Evolutionary conservation across 148 eudicot species (phyloP), one percentile per base, ranked within the genome.

Genomic region (Diospyros kaki): DNA sequence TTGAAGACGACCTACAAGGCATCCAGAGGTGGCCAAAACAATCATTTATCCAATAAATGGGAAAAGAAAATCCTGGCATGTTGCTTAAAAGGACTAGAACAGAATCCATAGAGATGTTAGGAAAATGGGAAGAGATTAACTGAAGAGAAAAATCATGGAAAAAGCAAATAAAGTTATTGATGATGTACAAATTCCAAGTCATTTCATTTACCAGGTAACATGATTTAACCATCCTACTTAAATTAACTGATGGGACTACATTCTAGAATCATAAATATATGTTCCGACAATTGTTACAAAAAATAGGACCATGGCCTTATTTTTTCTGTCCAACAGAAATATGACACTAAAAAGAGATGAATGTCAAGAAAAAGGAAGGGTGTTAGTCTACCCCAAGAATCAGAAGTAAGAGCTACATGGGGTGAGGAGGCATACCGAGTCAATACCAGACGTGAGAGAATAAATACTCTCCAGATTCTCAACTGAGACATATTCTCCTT

Each of bases 401-500:
- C 75, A 62, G 38, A 39, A 18, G 39, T 52, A 50, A 28, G 9
- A 38, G 68, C 66, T 50, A 62, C 8, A 4, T 12, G 10, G 76
- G 39, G 68, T 46, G 58, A 9, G 45, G 12, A 43, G 54, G 41
- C 86, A 55, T 84, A 96, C 99, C 76, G 95, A 58, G 64, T 93
- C 98, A 70, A 96, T 81, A 58, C 76, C 75, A 64, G 89, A 28
- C 52, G 82, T 83, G 69, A 87, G 86, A 45, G 84, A 79, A 75
- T 91, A 96, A 6, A 87, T 87, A 70, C 84, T 88, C 84, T 96
- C 99, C 82, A 96, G 78, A 69, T 91, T 91, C 73, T 96, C 99
- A 17, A 93, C 99, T 15, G 99, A 84, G 46, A 96, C 88, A 72
- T 96, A 96, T 75, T 96, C 99, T 69, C 99, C 99, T 77, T 96